phyloP scores from a whole-genome alignment of 169 alveolate species.

The Cryptosporidium ubiquitum region DNA sequence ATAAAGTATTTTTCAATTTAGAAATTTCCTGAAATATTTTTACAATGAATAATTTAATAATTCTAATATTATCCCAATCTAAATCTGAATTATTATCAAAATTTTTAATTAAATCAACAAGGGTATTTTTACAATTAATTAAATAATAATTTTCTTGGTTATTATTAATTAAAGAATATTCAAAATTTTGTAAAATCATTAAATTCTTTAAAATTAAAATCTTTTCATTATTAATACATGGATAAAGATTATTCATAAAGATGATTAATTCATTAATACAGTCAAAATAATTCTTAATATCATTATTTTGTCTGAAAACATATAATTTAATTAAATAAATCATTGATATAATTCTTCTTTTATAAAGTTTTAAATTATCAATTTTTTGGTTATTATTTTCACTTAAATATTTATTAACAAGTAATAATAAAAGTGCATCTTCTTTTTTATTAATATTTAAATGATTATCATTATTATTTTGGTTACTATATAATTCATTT shows the following conservation, averaged over 20 bases:
- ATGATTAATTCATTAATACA: not conserved
- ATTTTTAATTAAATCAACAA: conserved; percentile 18
- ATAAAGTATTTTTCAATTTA: not conserved
- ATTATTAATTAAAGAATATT: not conserved
- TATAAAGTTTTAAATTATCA: not conserved
- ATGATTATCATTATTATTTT: not conserved
- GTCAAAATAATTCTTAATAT: not conserved
- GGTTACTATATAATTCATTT: not conserved
- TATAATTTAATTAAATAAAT: conserved; percentile 41
- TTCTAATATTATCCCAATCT: conserved; percentile 49
- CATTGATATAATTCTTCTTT: conserved; percentile 23
- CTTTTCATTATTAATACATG: conserved; percentile 17
- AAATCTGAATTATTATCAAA: not conserved
- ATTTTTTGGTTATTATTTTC: not conserved
- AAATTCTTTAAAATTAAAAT: conserved; percentile 11
- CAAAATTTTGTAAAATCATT: conserved; percentile 19
- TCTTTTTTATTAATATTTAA: not conserved
- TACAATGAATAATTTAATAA: conserved; percentile 4
- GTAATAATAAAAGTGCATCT: conserved; percentile 15
- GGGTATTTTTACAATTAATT: not conserved
- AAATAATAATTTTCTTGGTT: not conserved
- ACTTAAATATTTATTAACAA: conserved; percentile 1
- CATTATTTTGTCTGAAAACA: conserved; percentile 8
- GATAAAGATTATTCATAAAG: not conserved
- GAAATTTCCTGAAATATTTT: not conserved